Evolutionary conservation across 305 asterid species (phyloP).

Genomic region (Fraxinus sp.): DNA sequence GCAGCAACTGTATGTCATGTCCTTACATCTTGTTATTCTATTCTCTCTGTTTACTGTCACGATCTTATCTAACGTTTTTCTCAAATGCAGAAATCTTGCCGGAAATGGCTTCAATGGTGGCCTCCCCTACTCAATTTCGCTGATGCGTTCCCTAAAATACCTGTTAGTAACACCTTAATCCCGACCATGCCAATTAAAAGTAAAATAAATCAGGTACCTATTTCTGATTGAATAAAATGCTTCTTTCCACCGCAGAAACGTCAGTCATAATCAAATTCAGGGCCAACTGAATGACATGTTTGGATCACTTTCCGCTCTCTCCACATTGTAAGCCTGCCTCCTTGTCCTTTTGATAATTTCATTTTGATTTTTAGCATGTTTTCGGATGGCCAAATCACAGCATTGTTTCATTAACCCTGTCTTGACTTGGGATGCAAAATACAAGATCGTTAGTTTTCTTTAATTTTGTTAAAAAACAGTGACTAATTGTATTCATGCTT

Average conservation of each 20-base stretch:
- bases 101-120: slow-evolving; percentile 59
- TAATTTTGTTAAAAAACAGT: slow-evolving; percentile 8
- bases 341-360: neutral
- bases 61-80: slow-evolving; percentile 14
- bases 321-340: slow-evolving; percentile 64
- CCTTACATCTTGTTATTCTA: slow-evolving; percentile 4
- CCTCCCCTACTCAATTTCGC: slow-evolving; percentile 74
- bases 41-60: neutral
- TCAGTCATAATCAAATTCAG: slow-evolving; percentile 67
- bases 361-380: slow-evolving; percentile 14
- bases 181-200: neutral
- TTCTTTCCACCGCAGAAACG: slow-evolving; percentile 50
- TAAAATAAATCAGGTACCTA: neutral
- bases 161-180: slow-evolving; percentile 51
- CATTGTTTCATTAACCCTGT: neutral
- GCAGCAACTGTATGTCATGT: slow-evolving; percentile 59
- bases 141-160: slow-evolving; percentile 61
- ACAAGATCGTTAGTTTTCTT: neutral
- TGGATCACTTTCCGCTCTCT: slow-evolving; percentile 58
- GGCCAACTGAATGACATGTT: slow-evolving; percentile 60
- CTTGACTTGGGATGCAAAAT: neutral
- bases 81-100: slow-evolving; percentile 72
- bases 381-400: slow-evolving; percentile 14
- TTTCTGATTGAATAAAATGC: slow-evolving; percentile 3
- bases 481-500: slow-evolving; percentile 27